Evolutionary conservation across 441 rosid species (phyloP), one percentile per base, ranked within the genome.

Genomic region (Brassica hybrid): DNA sequence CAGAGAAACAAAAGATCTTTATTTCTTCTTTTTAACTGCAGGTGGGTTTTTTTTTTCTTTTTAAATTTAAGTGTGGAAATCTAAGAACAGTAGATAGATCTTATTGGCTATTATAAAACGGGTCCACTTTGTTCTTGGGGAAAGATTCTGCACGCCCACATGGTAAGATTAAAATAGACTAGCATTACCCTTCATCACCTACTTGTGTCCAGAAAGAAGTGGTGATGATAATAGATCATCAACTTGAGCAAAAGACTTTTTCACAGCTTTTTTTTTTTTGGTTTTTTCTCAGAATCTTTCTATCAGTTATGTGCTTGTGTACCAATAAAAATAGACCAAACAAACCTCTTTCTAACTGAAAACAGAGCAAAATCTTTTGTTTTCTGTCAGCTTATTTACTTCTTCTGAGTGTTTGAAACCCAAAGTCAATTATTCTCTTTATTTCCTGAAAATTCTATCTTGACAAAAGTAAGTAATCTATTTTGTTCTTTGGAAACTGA

Each of bases 71-170:
- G 73, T 70, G 83, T 67, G 83, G 3, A 72, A 48, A 63, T 7
- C 11, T 6, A 62, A 56, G 65, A 77, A 78, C 81, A 79, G 78
- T 75, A 80, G 30, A 73, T 38, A 74, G 77, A 77, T 77, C 72
- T 79, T 4, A 71, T 76, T 72, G 79, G 83, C 61, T 66, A 73
- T 45, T 74, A 63, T 61, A 12, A 74, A 71, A 27, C 45, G 14
- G 59, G 59, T 16, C 59, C 59, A 54, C 59, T 54, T 54, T 54
- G 59, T 54, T 54, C 59, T 54, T 54, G 59, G 81, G 84, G 83
- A 75, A 80, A 77, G 84, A 84, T 82, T 78, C 82, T 74, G 72
- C 88, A 83, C 78, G 84, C 85, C 78, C 84, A 76, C 82, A 38
- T 68, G 72, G 72, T 48, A 72, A 54, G 59, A 72, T 67, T 61